Conservation (phyloP, 2,329 filamentous ascomycete genomes). For the Cercospora berteroae region DNA sequence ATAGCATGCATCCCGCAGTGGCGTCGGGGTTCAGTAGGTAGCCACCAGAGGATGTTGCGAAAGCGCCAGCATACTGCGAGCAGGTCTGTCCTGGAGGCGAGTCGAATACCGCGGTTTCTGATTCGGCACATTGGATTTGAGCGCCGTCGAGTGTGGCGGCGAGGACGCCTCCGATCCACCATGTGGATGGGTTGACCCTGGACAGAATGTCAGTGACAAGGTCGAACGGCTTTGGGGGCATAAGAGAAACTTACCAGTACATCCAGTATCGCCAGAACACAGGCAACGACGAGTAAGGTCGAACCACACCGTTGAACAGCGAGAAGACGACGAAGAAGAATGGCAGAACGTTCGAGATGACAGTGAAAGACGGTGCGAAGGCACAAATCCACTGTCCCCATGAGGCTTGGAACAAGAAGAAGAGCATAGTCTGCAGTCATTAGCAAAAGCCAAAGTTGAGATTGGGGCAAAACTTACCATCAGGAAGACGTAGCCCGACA, state of each 20-base stretch:
- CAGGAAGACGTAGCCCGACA: constrained; percentile 72
- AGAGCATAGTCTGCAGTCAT: constrained; percentile 57
- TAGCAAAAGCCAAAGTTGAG: background rate
- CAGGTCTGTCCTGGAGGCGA: constrained; percentile 66
- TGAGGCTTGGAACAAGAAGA: constrained; percentile 70
- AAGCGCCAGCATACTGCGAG: constrained; percentile 60
- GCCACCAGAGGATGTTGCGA: constrained; percentile 55
- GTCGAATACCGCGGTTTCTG: constrained; percentile 65
- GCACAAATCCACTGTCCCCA: constrained; percentile 86
- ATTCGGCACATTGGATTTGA: constrained; percentile 44
- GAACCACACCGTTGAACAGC: constrained; percentile 74
- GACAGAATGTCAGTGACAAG: background rate
- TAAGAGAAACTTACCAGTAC: constrained; percentile 58
- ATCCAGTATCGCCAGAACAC: constrained; percentile 73
- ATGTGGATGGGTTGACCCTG: constrained; percentile 63
- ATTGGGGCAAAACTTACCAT: constrained; percentile 51
- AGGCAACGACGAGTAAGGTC: constrained; percentile 63
- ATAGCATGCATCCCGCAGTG: constrained; percentile 64
- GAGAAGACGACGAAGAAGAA: constrained; percentile 80
- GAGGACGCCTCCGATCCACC: constrained; percentile 70
- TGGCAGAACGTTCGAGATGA: constrained; percentile 71
- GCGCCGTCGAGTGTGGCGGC: constrained; percentile 59
- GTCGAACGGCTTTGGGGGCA: too few species aligned
- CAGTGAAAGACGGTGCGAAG: constrained; percentile 74
- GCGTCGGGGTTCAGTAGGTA: constrained; percentile 64